Conservation (phyloP, 179 eudicot genomes). For the Drosera spatulata region DNA sequence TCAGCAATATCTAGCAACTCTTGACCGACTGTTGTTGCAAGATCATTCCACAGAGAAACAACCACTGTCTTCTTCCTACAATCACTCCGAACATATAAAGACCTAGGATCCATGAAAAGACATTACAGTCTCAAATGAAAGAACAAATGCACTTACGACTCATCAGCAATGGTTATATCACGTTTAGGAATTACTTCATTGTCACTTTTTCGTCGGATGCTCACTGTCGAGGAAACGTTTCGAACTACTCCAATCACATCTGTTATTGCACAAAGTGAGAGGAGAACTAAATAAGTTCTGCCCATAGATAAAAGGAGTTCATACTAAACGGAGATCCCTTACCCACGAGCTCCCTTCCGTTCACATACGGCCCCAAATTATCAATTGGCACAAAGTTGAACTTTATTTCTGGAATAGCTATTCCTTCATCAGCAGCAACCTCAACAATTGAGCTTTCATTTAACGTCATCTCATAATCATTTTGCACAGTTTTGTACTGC, state of each 20-base stretch:
- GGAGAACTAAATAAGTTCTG: too few relatives aligned
- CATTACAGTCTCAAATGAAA: neutral
- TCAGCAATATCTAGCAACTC: slow-evolving; percentile 84
- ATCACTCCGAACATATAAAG: slow-evolving; percentile 1
- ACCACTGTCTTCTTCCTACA: slow-evolving; percentile 95
- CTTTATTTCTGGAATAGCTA: slow-evolving; percentile 66
- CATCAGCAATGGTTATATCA: slow-evolving; percentile 92
- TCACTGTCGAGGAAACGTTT: slow-evolving; percentile 76
- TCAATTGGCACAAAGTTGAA: slow-evolving; percentile 86
- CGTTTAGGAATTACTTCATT: slow-evolving; percentile 81
- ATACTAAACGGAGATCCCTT: slow-evolving; percentile 9
- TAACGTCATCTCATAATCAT: slow-evolving; percentile 93
- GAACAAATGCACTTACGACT: slow-evolving; percentile 39
- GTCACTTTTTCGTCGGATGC: slow-evolving; percentile 70
- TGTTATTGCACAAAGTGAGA: slow-evolving; percentile 10
- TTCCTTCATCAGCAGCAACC: slow-evolving; percentile 60
- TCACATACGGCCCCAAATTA: slow-evolving; percentile 81
- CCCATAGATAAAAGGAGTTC: neutral
- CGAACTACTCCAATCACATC: slow-evolving; percentile 95
- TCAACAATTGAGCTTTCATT: slow-evolving; percentile 80
- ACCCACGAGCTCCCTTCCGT: slow-evolving; percentile 77
- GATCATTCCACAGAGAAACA: slow-evolving; percentile 87
- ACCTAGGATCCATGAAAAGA: neutral
- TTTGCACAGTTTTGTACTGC: slow-evolving; percentile 74
- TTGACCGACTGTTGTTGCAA: slow-evolving; percentile 79